A percentile compares a stretch with the other conserved stretches of the same genome.
Evolutionary conservation across 108 stramenopile genomes (phyloP).

Genomic region (Skeletonema tropicum): DNA sequence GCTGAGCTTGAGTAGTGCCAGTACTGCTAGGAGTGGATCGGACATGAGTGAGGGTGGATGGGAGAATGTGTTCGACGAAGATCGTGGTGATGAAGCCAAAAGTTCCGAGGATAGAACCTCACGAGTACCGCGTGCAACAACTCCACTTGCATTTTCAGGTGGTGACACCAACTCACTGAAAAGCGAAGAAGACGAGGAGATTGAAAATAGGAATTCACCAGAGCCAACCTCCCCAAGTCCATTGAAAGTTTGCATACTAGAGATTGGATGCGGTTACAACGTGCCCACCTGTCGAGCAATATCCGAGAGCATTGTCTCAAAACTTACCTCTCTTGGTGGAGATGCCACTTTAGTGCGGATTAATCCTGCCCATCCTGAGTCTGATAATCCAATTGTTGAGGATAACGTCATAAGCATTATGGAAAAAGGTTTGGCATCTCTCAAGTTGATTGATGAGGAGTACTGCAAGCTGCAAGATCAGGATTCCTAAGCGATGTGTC

Average conservation of each 20-base stretch:
- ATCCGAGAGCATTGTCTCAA: constrained; percentile 14
- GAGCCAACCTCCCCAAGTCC: neutral
- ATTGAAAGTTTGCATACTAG: constrained; percentile 48
- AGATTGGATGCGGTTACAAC: constrained; percentile 61
- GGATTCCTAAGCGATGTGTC: neutral
- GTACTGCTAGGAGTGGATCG: neutral
- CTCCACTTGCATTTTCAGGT: neutral
- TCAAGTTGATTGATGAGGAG: constrained; percentile 31
- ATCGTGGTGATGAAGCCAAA: neutral
- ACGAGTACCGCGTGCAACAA: neutral
- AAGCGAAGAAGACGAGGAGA: neutral
- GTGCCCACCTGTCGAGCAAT: constrained; percentile 54
- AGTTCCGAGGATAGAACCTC: neutral
- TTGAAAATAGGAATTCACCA: neutral
- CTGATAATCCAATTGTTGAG: constrained; percentile 29
- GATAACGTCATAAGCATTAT: constrained; percentile 36
- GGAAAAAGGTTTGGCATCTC: constrained; percentile 37
- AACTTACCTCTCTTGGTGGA: constrained; percentile 15
- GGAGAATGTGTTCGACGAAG: constrained; percentile 8
- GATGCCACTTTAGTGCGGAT: constrained; percentile 38
- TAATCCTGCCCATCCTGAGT: constrained; percentile 42
- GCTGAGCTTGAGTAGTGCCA: neutral
- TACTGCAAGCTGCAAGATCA: constrained; percentile 17
- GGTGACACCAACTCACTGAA: neutral
- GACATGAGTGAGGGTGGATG: constrained; percentile 8